Percentiles rank a stretch among this genome's conserved stretches.
phyloP scores from a whole-genome alignment of 2,329 filamentous ascomycete genomes.

The Penicillium sclerotiorum region DNA sequence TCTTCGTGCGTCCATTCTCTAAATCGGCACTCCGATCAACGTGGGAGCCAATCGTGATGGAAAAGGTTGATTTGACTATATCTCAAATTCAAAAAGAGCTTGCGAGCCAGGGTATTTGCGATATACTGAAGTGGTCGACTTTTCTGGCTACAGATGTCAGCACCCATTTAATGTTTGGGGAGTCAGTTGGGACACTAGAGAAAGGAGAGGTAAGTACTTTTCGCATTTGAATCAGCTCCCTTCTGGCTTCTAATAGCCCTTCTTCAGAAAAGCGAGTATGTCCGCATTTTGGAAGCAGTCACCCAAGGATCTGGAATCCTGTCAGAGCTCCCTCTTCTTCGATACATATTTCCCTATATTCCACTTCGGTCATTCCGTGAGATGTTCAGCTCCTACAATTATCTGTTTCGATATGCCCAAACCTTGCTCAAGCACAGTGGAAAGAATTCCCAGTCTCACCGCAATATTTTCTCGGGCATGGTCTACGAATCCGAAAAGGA shows the following conservation, averaged over 20 bases:
- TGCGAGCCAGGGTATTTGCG: conserved; percentile 29
- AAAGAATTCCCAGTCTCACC: not conserved
- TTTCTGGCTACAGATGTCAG: conserved; percentile 57
- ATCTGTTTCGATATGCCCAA: too few species aligned
- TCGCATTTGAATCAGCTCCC: not conserved
- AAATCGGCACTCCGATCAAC: conserved; percentile 9
- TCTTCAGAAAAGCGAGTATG: not conserved
- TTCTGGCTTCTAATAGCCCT: not conserved
- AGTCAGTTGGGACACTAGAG: conserved; percentile 47
- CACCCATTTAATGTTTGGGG: conserved; percentile 54
- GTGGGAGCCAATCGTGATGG: conserved; percentile 41
- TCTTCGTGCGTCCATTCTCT: conserved; percentile 44
- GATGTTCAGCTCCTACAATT: too few species aligned
- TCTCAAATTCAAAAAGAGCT: conserved; percentile 29
- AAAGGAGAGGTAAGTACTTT: not conserved
- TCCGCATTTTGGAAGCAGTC: not conserved
- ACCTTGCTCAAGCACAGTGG: not conserved
- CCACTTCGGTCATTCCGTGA: not conserved
- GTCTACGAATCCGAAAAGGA: not conserved
- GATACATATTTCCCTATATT: not conserved
- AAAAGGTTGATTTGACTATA: conserved; percentile 43
- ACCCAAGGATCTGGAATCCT: not conserved
- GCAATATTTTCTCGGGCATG: not conserved
- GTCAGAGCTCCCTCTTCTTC: not conserved
- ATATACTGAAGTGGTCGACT: conserved; percentile 55